Evolutionary conservation across 2,329 filamentous ascomycete genomes (phyloP).

Genomic region (Fusarium sp.): DNA sequence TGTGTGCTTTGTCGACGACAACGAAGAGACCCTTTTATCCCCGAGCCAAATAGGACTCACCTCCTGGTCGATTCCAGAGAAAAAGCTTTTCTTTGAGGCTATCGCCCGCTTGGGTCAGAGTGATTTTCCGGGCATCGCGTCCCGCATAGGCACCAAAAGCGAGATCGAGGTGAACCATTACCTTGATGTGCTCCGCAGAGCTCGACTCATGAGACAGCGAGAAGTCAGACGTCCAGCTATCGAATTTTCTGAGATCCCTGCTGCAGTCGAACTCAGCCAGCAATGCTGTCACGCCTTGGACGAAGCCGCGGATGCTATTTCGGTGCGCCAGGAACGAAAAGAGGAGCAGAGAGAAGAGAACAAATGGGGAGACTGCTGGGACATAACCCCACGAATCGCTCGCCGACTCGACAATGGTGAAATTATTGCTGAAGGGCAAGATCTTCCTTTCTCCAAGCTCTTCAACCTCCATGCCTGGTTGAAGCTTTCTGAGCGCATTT

Average conservation of each 20-base stretch:
- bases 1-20: conserved; percentile 51
- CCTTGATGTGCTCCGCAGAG: conserved; percentile 71
- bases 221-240: conserved; percentile 53
- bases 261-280: conserved; percentile 78
- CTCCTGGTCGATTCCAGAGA: conserved; percentile 79
- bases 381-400: conserved; percentile 65
- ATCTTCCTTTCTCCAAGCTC: conserved; percentile 66
- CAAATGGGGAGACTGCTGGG: conserved; percentile 75
- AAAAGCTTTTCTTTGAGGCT: conserved; percentile 75
- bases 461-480: conserved; percentile 74
- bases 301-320: conserved; percentile 74
- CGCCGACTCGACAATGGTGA: conserved; percentile 47
- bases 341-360: conserved; percentile 71
- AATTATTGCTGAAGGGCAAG: conserved; percentile 31
- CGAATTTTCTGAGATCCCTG: conserved; percentile 71
- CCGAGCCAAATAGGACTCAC: conserved; percentile 75
- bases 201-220: conserved; percentile 57
- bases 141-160: conserved; percentile 77
- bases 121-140: conserved; percentile 72
- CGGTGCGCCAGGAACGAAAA: conserved; percentile 71
- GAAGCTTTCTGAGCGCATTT: conserved; percentile 72
- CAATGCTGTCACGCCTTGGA: conserved; percentile 77
- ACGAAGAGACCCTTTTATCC: conserved; percentile 49
- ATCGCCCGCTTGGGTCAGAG: conserved; percentile 74
- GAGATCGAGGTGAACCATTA: conserved; percentile 80